Base-by-base conservation (phyloP, 2,329 filamentous ascomycete species). In the Calycina herbarum region DNA sequence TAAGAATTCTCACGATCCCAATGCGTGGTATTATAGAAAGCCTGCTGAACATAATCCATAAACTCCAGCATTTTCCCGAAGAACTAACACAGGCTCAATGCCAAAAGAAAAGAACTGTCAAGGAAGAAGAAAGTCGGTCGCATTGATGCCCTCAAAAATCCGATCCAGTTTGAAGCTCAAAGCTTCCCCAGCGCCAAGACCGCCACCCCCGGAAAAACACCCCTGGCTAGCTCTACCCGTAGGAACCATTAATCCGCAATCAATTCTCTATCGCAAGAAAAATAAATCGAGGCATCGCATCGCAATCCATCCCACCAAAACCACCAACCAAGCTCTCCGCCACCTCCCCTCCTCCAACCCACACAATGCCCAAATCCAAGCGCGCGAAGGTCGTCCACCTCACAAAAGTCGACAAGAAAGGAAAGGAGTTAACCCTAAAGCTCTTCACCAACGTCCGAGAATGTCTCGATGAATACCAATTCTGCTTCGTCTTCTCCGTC, bases 1-100 rank as follows among this genome's bases (percentile, higher is more conserved):
- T 97, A 97, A 67, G 92, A 95, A 79, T 96, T 97, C 82, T 97
- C 93, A 75, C 88, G 85, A 76, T 94, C 91, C 94, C 94, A 97
- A 77, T 90, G 86, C 57, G 93, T 94, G 64, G 91, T 89, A 77
- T 91, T 85, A 78, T 93, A 92, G 81, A 97, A 97, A 74, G 92
- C 91, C 80, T 90, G 86, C 80, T 96, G 93, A 82, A 97, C 90
- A 82, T 96, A 94, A 80, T 96, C 93, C 92, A 97, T 96, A 82
- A 97, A 97, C 80, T 94, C 90, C 81, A 95, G 89, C 94, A 97
- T 97, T 29, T 63, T 61, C 59, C 13, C 35, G 5, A 38, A 27
- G 20, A 54, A 54, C 2, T 4, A 54, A 54, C 20, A 24, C 20
- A 54, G 48, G 48, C 48, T 54, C 48, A 24, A 54, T 13, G 48